Evolutionary conservation across 306 rosid species (phyloP), one percentile per base, ranked within the genome.

Genomic region (Trichosanthes truncata): DNA sequence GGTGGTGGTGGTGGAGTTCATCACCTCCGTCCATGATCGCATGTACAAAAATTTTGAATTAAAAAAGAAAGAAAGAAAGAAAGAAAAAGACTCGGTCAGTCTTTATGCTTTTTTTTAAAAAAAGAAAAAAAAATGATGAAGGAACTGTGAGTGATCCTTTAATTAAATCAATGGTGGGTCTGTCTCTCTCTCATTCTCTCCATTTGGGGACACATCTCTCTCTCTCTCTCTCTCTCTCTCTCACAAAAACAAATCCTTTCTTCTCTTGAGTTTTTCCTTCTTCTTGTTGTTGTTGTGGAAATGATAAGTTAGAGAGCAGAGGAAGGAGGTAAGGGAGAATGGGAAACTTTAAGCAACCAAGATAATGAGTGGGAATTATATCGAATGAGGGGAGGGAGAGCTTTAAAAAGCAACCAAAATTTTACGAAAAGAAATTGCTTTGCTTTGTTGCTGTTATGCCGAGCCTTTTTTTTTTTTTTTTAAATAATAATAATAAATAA

Each of bases 291-390:
- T n/a, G 7, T 25, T 31, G 69, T 68, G 76, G 57, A 7, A 35
- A 20, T 17, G 57, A 25, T 55, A 65, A 59, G 73, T 33, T 67
- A 66, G 76, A 62, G 82, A 61, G 68, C 6, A 66, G 53, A 38
- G 60, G 31, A 56, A 61, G 55, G 38, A 66, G 85, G 52, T 40
- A 80, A 52, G 80, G 5, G 12, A 76, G 38, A 59, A 33, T 1
- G 80, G 86, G 80, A 63, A 85, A 91, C 96, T 89, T 89, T 90
- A 86, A 88, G 96, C 89, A 87, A 91, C 93, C 84, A 87, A 93
- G 93, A 93, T 91, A 90, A 90, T 90, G 93, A 91, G 95, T 89
- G 98, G 85, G 93, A 90, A 93, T 91, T 86, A 93, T 86, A 91
- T 57, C 88, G 87, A 87, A 80, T 9, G 23, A 87, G 88, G 89